A percentile compares a stretch with the other conserved stretches of the same genome.
Evolutionary conservation across 176 grass and related monocot species (phyloP).

Genomic region (Puya raimondii): DNA sequence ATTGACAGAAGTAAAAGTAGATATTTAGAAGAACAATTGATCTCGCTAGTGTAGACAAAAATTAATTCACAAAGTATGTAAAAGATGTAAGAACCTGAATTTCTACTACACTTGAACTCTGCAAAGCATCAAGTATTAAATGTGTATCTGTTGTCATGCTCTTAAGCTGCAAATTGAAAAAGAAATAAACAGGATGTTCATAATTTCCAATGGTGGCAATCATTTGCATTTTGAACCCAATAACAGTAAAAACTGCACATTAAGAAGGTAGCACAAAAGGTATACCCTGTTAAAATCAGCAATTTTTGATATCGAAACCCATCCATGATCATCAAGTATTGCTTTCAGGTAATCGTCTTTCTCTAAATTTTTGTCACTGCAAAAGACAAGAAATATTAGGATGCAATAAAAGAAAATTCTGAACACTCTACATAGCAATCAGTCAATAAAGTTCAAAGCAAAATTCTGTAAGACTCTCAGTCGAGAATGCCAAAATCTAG

Average conservation of each 20-base stretch:
- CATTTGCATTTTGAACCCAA: slow-evolving; percentile 5
- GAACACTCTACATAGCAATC: neutral
- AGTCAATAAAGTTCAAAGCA: too few relatives aligned
- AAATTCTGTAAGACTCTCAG: too few relatives aligned
- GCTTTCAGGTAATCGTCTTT: slow-evolving; percentile 60
- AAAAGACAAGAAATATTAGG: slow-evolving; percentile 6
- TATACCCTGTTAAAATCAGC: slow-evolving; percentile 77
- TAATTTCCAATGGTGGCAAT: slow-evolving; percentile 6
- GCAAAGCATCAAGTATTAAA: slow-evolving; percentile 49
- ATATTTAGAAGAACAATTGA: neutral
- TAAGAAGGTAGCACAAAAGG: slow-evolving; percentile 16
- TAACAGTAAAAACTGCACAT: neutral
- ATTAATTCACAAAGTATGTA: neutral
- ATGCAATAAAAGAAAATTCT: neutral
- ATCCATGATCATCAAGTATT: slow-evolving; percentile 68
- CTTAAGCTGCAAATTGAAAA: slow-evolving; percentile 41
- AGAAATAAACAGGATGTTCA: neutral
- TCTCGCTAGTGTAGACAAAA: too few relatives aligned
- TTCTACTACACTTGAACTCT: slow-evolving; percentile 51
- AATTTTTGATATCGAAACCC: slow-evolving; percentile 59
- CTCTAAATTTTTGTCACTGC: slow-evolving; percentile 52
- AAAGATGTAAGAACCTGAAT: slow-evolving; percentile 45
- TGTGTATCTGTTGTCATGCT: slow-evolving; percentile 55
- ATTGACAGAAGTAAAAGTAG: neutral
- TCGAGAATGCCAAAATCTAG: too few relatives aligned